phyloP scores from a whole-genome alignment of 2,329 filamentous ascomycete species.

The Emmonsiellopsis sp. region DNA sequence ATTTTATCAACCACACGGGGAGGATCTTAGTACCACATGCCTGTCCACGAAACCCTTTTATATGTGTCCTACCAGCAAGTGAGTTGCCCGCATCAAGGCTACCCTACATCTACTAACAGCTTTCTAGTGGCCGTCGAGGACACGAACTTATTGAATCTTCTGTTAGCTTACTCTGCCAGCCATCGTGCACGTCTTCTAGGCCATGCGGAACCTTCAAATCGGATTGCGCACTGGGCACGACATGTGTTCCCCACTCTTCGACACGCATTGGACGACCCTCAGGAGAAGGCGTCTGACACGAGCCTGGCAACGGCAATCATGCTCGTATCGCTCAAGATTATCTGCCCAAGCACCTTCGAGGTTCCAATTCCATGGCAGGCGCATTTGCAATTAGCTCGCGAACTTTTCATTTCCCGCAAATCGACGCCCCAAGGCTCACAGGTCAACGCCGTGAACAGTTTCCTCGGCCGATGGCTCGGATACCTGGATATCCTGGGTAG shows the following conservation, averaged over 20 bases:
- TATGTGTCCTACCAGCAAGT: conserved; percentile 53
- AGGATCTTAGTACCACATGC: conserved; percentile 55
- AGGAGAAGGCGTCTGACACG: conserved; percentile 57
- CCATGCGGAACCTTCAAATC: conserved; percentile 63
- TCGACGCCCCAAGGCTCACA: conserved; percentile 44
- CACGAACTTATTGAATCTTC: conserved; percentile 59
- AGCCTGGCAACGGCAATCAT: conserved; percentile 76
- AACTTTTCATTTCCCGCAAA: conserved; percentile 60
- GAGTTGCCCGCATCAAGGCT: conserved; percentile 39
- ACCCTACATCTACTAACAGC: background rate
- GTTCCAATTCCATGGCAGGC: conserved; percentile 73
- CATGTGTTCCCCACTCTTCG: conserved; percentile 60
- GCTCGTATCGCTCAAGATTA: conserved; percentile 73
- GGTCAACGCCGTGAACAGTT: conserved; percentile 54
- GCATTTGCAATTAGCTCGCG: conserved; percentile 65
- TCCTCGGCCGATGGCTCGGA: conserved; percentile 72
- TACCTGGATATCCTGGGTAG: conserved; percentile 74
- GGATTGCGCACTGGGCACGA: conserved; percentile 72
- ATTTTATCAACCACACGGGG: conserved; percentile 72
- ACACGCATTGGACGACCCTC: conserved; percentile 52
- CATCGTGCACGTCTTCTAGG: conserved; percentile 66
- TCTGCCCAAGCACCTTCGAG: conserved; percentile 71
- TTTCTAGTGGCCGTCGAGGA: conserved; percentile 35
- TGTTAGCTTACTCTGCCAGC: conserved; percentile 75
- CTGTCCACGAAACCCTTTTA: conserved; percentile 51